Percentiles rank a stretch among this genome's conserved stretches.
Evolutionary conservation across 2,329 filamentous ascomycete genomes (phyloP).

Genomic region (Trichoderma harzianum): DNA sequence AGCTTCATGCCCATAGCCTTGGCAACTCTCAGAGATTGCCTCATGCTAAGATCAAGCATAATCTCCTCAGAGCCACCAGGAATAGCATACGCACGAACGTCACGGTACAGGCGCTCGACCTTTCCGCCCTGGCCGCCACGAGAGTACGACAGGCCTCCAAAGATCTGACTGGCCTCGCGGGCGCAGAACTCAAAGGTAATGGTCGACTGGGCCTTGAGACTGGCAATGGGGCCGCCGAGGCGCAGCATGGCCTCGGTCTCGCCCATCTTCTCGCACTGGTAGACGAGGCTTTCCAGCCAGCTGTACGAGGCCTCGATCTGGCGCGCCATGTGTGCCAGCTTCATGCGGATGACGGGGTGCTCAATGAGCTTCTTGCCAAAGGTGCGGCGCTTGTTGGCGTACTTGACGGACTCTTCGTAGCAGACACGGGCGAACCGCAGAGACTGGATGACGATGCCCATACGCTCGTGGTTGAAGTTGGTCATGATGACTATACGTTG

Average conservation of each 20-base stretch:
- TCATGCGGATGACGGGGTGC: conserved; percentile 94
- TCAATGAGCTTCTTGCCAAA: conserved; percentile 97
- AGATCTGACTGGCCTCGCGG: conserved; percentile 94
- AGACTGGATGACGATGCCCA: conserved; percentile 97
- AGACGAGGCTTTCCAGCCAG: conserved; percentile 95
- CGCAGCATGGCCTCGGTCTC: conserved; percentile 95
- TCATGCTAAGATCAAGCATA: conserved; percentile 94
- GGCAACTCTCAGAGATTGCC: conserved; percentile 83
- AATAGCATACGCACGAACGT: conserved; percentile 94
- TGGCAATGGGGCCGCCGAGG: conserved; percentile 88
- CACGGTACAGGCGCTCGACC: conserved; percentile 89
- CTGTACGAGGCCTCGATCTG: conserved; percentile 97
- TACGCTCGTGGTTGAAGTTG: conserved; percentile 99
- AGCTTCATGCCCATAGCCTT: conserved; percentile 92
- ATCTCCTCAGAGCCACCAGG: conserved; percentile 97
- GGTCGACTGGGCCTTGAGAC: conserved; percentile 90
- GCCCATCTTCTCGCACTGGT: conserved; percentile 87
- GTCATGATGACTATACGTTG: conserved; percentile 81
- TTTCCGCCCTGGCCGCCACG: conserved; percentile 93
- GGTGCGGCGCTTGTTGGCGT: conserved; percentile 93
- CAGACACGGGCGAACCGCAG: conserved; percentile 93
- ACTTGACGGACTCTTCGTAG: conserved; percentile 95
- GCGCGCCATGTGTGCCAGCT: conserved; percentile 96
- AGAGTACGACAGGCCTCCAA: conserved; percentile 88
- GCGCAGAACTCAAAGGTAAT: conserved; percentile 97